These are phyloP conservation scores for Narthecium ossifragum DNA, from an alignment of 106 monocot species.

Conservation along the genomic window DNA sequence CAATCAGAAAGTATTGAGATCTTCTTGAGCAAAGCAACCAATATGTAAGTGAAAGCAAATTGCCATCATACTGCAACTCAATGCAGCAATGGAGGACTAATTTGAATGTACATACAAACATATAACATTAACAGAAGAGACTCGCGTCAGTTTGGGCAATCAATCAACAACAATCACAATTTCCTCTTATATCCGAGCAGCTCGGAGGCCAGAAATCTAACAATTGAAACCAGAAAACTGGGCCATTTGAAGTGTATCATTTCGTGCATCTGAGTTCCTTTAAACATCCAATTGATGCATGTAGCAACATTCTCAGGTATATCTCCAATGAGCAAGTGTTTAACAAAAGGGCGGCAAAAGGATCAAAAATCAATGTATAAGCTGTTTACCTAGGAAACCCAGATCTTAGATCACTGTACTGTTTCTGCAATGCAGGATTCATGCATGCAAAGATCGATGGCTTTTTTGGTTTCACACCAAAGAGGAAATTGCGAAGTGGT, in stretches of 20 bases:
- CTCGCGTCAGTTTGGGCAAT: too few species aligned
- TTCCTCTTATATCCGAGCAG: too few species aligned
- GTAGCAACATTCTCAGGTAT: background rate
- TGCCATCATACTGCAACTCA: too few species aligned
- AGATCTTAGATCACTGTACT: constrained; percentile 40
- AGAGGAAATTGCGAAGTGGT: constrained; percentile 64
- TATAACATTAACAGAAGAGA: too few species aligned
- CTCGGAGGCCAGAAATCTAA: too few species aligned
- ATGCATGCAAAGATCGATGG: constrained; percentile 63
- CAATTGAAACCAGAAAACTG: background rate
- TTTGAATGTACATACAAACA: too few species aligned
- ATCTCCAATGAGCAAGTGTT: background rate
- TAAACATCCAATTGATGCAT: too few species aligned
- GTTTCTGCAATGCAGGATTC: constrained; percentile 67
- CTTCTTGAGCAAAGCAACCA: too few species aligned
- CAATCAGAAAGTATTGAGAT: too few species aligned
- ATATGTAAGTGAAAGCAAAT: too few species aligned
- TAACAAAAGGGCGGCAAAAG: background rate
- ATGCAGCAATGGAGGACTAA: too few species aligned
- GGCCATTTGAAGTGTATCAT: background rate
- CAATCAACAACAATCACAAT: too few species aligned
- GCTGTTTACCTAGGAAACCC: constrained; percentile 11
- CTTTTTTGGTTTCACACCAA: constrained; percentile 63
- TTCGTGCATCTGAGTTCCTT: background rate
- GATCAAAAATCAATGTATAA: background rate